Conservation (phyloP, 2,329 filamentous ascomycete genomes). For the Fusarium setosum region DNA sequence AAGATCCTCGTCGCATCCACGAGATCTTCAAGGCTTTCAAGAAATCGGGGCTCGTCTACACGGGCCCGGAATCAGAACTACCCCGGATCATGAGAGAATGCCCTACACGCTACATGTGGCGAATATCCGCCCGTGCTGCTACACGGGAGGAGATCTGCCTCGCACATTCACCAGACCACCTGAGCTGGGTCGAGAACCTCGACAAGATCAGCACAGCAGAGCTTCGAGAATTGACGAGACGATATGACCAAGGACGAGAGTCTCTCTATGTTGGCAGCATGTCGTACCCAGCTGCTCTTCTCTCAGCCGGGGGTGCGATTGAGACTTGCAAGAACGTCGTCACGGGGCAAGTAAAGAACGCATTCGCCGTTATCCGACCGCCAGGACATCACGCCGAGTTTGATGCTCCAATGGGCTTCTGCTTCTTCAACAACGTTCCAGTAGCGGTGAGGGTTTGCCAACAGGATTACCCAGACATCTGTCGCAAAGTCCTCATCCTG, state of each 20-base stretch:
- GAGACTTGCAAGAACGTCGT: constrained; percentile 96
- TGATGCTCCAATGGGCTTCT: constrained; percentile 90
- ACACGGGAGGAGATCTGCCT: constrained; percentile 82
- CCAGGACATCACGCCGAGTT: constrained; percentile 96
- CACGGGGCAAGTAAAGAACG: constrained; percentile 86
- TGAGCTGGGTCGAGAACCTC: constrained; percentile 76
- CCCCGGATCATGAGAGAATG: constrained; percentile 61
- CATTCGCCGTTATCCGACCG: constrained; percentile 93
- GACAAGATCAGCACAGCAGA: constrained; percentile 68
- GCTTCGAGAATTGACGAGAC: constrained; percentile 73
- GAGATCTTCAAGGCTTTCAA: constrained; percentile 93
- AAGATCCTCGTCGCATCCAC: constrained; percentile 92
- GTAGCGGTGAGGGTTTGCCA: constrained; percentile 93
- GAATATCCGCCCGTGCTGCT: constrained; percentile 83
- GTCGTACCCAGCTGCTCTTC: constrained; percentile 81
- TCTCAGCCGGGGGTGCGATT: constrained; percentile 93
- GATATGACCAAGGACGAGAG: constrained; percentile 72
- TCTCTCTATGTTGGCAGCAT: constrained; percentile 87
- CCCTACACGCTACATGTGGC: constrained; percentile 74
- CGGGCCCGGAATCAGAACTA: constrained; percentile 66
- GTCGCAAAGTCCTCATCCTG: constrained; percentile 90
- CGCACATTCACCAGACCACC: constrained; percentile 83
- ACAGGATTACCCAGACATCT: constrained; percentile 79
- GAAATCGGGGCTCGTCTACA: constrained; percentile 80
- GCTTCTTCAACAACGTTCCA: constrained; percentile 97